phyloP scores from a whole-genome alignment of 208 protist species.

The Wallacemonas sp. region DNA sequence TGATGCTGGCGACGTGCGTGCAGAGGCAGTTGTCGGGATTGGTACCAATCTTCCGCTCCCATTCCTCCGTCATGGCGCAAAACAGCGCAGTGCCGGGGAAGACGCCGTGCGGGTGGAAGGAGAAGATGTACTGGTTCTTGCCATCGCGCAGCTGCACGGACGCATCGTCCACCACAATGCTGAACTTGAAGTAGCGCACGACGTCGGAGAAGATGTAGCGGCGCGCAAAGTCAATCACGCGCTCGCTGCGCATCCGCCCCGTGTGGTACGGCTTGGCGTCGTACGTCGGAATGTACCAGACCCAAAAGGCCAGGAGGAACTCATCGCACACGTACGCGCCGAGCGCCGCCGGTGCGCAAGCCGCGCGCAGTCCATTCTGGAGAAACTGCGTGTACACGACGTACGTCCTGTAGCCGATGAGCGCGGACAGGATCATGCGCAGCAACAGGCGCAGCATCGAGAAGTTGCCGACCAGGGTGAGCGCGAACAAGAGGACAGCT shows the following conservation, averaged over 20 bases:
- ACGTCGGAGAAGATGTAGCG: conserved; percentile 64
- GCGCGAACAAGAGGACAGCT: conserved; percentile 14
- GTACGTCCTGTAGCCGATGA: conserved; percentile 64
- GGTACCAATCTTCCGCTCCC: conserved; percentile 55
- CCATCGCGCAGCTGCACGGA: conserved; percentile 51
- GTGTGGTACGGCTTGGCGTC: conserved; percentile 60
- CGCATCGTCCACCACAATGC: conserved; percentile 60
- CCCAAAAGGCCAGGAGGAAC: conserved; percentile 38
- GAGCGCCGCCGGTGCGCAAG: conserved; percentile 16
- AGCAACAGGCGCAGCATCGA: conserved; percentile 40
- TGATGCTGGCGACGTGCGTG: conserved; percentile 71
- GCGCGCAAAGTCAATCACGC: conserved; percentile 53
- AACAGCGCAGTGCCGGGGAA: conserved; percentile 76
- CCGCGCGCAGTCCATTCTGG: neutral
- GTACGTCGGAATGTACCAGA: conserved; percentile 70
- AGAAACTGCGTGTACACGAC: conserved; percentile 31
- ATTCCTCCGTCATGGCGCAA: conserved; percentile 52
- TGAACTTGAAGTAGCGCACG: conserved; percentile 73
- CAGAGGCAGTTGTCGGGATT: conserved; percentile 46
- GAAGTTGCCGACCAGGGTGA: conserved; percentile 40
- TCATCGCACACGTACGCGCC: conserved; percentile 33
- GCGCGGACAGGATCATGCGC: conserved; percentile 44
- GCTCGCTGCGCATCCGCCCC: conserved; percentile 47
- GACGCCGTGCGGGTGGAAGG: conserved; percentile 85
- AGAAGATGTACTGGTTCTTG: conserved; percentile 71